Evolutionary conservation across 768 basidiomycete genomes (phyloP).

Genomic region (Suillus placidus): DNA sequence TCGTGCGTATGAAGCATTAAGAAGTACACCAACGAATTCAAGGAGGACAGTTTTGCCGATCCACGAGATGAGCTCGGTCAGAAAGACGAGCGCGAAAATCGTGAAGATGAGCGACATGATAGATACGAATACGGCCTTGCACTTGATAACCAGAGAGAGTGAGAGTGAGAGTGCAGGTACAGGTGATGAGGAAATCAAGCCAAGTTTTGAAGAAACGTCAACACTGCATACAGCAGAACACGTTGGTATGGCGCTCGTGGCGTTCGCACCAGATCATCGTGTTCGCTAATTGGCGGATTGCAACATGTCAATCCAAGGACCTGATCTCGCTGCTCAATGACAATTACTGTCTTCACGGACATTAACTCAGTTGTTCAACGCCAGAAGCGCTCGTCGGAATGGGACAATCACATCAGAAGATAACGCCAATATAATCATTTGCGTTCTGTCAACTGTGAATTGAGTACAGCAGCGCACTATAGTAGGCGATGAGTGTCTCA

Average conservation of each 20-base stretch:
- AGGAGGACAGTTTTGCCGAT: conserved; percentile 84
- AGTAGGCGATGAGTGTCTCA: neutral
- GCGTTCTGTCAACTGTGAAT: neutral
- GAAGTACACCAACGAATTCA: conserved; percentile 62
- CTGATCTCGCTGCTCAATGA: neutral
- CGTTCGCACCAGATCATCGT: neutral
- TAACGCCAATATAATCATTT: neutral
- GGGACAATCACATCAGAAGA: neutral
- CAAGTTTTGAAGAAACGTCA: conserved; percentile 2
- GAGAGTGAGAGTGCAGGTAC: neutral
- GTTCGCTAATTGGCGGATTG: neutral
- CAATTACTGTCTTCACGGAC: neutral
- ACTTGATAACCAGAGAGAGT: neutral
- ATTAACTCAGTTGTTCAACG: neutral
- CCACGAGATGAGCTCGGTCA: conserved; percentile 87
- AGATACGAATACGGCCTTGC: neutral
- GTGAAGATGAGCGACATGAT: conserved; percentile 79
- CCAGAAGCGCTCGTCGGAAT: neutral
- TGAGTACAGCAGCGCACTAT: neutral
- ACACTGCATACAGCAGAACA: conserved; percentile 7
- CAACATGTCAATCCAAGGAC: neutral
- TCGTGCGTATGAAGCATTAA: conserved; percentile 9
- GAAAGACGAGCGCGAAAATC: conserved; percentile 79
- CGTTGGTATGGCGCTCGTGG: neutral
- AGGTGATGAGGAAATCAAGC: neutral